Evolutionary conservation across 2,329 filamentous ascomycete genomes (phyloP), one percentile per base, ranked within the genome.

Genomic region (Chaetomiaceae sp.): DNA sequence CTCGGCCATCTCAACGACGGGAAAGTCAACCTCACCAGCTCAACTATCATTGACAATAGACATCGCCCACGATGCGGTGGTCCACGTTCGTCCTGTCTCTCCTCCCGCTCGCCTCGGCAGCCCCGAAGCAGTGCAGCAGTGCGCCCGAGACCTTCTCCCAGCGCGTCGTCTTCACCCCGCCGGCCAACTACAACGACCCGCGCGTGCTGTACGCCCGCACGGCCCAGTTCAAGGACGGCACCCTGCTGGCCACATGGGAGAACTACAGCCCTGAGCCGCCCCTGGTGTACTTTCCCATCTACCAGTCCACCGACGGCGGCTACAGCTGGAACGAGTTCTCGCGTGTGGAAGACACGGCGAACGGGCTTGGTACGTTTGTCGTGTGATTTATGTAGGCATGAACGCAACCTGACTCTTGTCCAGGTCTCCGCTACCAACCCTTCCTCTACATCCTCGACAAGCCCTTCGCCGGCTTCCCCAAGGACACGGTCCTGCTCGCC

Each of bases 401-500:
- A n/a, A n/a, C n/a, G n/a, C n/a, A n/a, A n/a, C n/a, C n/a, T n/a
- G n/a, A 17, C 4, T 7, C 7, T 27, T 12, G 12, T 27, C n/a
- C 20, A 44, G 48, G 48, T 14, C 64, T 87, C 50, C 77, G 83
- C 25, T 87, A 87, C 60, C 86, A 89, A 60, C 86, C 86, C 0
- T 79, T 80, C 64, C 70, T 89, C 13, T 86, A 85, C 60, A 74
- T 81, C 56, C 74, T 89, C 3, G 77, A 81, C 0, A 68, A 76
- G 37, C 64, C 68, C 3, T 70, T 87, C 44, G 85, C 77, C 16
- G 70, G 73, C 2, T 87, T 75, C 61, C 67, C 73, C 1, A 75
- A 75, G 4, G 86, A 84, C 2, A 87, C 84, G 0, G 68, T 89
- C 17, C 70, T 89, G 0, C 83, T 81, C 1, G 83, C 76, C 55